phyloP scores from a whole-genome alignment of 2,329 filamentous ascomycete species.

The Fusarium continuum region DNA sequence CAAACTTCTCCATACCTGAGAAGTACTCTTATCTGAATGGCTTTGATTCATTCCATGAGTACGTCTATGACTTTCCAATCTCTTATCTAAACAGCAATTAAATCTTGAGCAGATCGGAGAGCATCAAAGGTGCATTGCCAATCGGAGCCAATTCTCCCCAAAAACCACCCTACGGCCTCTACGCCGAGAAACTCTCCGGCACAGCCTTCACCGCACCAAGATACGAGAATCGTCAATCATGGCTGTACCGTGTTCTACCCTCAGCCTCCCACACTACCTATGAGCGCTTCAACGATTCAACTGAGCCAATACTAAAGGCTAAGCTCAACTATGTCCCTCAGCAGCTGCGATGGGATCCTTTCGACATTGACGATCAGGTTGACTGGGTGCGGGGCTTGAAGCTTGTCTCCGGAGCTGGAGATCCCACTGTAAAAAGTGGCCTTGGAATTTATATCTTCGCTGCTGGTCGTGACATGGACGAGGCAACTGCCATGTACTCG shows the following conservation, averaged over 20 bases:
- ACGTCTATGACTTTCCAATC: slow-evolving; percentile 45
- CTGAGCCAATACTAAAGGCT: slow-evolving; percentile 31
- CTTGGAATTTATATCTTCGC: slow-evolving; percentile 85
- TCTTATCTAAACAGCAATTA: fast-evolving
- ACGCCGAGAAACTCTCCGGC: slow-evolving; percentile 80
- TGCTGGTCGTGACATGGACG: slow-evolving; percentile 78
- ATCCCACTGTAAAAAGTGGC: slow-evolving; percentile 80
- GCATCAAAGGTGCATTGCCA: slow-evolving; percentile 76
- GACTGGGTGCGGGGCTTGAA: slow-evolving; percentile 68
- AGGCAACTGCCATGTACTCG: slow-evolving; percentile 79
- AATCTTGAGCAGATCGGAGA: slow-evolving; percentile 68
- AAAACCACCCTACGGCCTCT: slow-evolving; percentile 79
- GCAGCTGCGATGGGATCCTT: slow-evolving; percentile 83
- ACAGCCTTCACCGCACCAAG: slow-evolving; percentile 76
- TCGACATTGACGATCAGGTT: slow-evolving; percentile 71
- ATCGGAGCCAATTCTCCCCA: slow-evolving; percentile 83
- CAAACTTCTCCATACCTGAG: slow-evolving; percentile 46
- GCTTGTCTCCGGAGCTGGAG: slow-evolving; percentile 80
- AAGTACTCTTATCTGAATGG: slow-evolving; percentile 80
- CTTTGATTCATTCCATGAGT: slow-evolving; percentile 82
- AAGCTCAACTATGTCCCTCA: slow-evolving; percentile 64
- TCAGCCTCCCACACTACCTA: slow-evolving; percentile 68
- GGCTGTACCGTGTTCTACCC: slow-evolving; percentile 75
- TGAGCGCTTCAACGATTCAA: slow-evolving; percentile 1
- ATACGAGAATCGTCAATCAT: slow-evolving; percentile 73